Evolutionary conservation across 768 basidiomycete genomes (phyloP).

Genomic region (Mrakia blollopis): DNA sequence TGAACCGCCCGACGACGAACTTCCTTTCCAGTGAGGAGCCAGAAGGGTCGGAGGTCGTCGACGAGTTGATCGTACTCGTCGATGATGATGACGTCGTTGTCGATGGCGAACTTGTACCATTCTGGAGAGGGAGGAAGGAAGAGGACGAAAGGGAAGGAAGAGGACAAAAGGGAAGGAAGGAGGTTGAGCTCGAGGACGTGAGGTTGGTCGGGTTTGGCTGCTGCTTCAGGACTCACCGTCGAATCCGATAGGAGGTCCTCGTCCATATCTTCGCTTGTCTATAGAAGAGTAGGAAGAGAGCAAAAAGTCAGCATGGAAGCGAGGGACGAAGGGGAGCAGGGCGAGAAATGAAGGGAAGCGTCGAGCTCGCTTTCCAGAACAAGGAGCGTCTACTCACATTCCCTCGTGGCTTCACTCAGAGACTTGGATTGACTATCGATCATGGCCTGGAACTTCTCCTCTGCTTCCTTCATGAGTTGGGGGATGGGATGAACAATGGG

Average conservation of each 20-base stretch:
- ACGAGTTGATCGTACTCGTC: slow-evolving; percentile 81
- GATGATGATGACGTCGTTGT: slow-evolving; percentile 67
- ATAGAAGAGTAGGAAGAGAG: not conserved
- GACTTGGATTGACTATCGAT: slow-evolving; percentile 41
- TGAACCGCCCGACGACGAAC: slow-evolving; percentile 57
- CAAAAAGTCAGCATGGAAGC: not conserved
- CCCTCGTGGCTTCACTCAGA: slow-evolving; percentile 41
- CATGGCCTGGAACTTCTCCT: slow-evolving; percentile 40
- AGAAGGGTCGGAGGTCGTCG: slow-evolving; percentile 79
- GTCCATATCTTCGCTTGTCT: slow-evolving; percentile 40
- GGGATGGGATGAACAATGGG: slow-evolving; percentile 44
- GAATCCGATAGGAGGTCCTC: slow-evolving; percentile 41
- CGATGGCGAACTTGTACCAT: slow-evolving; percentile 62
- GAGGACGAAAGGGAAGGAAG: not conserved
- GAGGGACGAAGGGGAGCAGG: not conserved
- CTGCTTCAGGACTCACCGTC: slow-evolving; percentile 15
- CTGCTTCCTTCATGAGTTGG: slow-evolving; percentile 43
- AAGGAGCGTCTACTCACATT: slow-evolving; percentile 30
- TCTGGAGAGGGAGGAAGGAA: slow-evolving; percentile 28
- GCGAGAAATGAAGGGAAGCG: not conserved
- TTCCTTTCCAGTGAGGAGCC: slow-evolving; percentile 66
- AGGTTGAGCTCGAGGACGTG: not conserved
- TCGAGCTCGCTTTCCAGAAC: not conserved
- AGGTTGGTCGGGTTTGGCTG: not conserved
- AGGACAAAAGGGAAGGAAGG: not conserved